A percentile compares a stretch with the other conserved stretches of the same genome.
phyloP scores from a whole-genome alignment of 441 rosid species.

The Breynia disticha region DNA sequence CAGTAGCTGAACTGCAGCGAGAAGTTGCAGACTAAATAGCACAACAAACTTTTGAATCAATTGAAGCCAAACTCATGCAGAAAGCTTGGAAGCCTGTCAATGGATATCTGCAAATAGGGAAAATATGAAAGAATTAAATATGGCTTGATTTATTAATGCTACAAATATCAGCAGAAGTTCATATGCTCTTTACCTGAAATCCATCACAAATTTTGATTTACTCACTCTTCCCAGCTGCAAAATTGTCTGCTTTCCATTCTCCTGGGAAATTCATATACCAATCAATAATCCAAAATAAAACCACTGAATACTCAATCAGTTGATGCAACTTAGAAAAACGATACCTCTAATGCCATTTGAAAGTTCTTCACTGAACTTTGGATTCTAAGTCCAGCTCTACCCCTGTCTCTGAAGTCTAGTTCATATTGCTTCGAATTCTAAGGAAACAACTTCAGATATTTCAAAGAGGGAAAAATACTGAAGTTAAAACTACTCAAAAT shows the following conservation, averaged over 20 bases:
- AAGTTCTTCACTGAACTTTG: constrained; percentile 80
- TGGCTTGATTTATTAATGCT: too few relatives aligned
- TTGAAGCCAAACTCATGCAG: constrained; percentile 81
- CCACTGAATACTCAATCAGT: not conserved
- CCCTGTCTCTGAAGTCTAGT: constrained; percentile 75
- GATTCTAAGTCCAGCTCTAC: constrained; percentile 61
- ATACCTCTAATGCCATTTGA: constrained; percentile 72
- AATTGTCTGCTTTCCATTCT: constrained; percentile 61
- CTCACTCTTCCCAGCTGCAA: constrained; percentile 84
- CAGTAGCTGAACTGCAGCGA: constrained; percentile 30
- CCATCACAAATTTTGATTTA: constrained; percentile 58
- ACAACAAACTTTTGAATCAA: constrained; percentile 89
- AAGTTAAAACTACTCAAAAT: too few relatives aligned
- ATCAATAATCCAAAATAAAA: not conserved
- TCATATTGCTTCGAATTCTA: constrained; percentile 65
- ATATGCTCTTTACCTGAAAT: constrained; percentile 51
- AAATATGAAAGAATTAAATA: not conserved
- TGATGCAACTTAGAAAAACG: not conserved
- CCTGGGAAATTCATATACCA: constrained; percentile 21
- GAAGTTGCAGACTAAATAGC: constrained; percentile 25
- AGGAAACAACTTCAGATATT: not conserved
- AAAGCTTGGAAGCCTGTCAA: constrained; percentile 83
- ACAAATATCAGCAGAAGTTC: too few relatives aligned
- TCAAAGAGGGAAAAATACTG: too few relatives aligned
- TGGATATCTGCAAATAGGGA: constrained; percentile 58